phyloP scores from a whole-genome alignment of 768 basidiomycete species.

The Tricholoma terreum region DNA sequence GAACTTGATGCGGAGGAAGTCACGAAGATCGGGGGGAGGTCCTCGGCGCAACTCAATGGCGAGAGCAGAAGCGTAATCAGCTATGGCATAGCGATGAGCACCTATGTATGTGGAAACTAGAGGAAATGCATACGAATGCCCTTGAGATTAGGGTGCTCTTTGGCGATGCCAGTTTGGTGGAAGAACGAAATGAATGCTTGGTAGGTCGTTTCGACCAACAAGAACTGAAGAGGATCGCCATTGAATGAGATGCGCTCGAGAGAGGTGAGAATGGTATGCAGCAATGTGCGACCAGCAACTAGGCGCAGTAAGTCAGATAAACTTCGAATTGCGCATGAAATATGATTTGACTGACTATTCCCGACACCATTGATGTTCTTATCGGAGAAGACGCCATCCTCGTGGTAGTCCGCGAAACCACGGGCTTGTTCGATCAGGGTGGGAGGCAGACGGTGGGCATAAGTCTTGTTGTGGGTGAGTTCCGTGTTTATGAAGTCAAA shows the following conservation, averaged over 20 bases:
- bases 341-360: slow-evolving; percentile 56
- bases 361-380: slow-evolving; percentile 62
- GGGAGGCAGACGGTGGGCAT: slow-evolving; percentile 77
- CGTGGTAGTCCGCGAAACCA: slow-evolving; percentile 76
- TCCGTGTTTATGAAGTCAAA: slow-evolving; percentile 77
- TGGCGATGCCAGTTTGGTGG: slow-evolving; percentile 64
- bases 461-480: slow-evolving; percentile 79
- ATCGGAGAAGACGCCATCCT: slow-evolving; percentile 70
- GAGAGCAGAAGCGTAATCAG: slow-evolving; percentile 70
- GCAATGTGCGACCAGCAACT: slow-evolving; percentile 83
- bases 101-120: background rate
- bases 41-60: slow-evolving; percentile 79
- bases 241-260: slow-evolving; percentile 79
- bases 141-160: slow-evolving; percentile 54
- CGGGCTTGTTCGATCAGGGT: slow-evolving; percentile 72
- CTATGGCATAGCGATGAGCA: slow-evolving; percentile 32
- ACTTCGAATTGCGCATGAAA: background rate
- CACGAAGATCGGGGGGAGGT: slow-evolving; percentile 69
- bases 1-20: slow-evolving; percentile 83
- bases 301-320: background rate
- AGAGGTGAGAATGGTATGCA: slow-evolving; percentile 67
- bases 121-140: slow-evolving; percentile 56
- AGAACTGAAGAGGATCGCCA: slow-evolving; percentile 75
- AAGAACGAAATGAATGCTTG: slow-evolving; percentile 90
- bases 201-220: slow-evolving; percentile 79